Evolutionary conservation across 2,329 filamentous ascomycete species (phyloP).

Genomic region (Xylariaceae sp.): DNA sequence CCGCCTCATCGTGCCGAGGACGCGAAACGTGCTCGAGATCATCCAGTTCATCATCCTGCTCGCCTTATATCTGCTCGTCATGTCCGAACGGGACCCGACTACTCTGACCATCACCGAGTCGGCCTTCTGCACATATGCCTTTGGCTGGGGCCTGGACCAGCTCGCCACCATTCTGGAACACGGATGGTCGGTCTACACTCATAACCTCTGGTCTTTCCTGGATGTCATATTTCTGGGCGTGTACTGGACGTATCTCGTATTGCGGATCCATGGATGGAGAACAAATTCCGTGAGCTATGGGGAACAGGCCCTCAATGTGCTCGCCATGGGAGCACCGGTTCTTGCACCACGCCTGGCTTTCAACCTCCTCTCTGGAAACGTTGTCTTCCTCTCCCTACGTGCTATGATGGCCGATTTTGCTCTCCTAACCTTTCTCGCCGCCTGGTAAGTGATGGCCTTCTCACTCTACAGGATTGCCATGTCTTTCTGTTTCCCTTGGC

Average conservation of each 20-base stretch:
- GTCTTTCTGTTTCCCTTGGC: background rate
- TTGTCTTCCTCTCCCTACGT: slow-evolving; percentile 73
- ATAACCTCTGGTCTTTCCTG: slow-evolving; percentile 84
- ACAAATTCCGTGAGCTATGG: slow-evolving; percentile 42
- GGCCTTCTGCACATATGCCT: slow-evolving; percentile 65
- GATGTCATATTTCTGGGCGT: slow-evolving; percentile 73
- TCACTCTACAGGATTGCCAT: background rate
- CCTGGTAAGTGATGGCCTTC: slow-evolving; percentile 45
- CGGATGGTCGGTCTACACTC: slow-evolving; percentile 73
- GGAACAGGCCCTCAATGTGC: slow-evolving; percentile 68
- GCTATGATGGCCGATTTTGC: slow-evolving; percentile 85
- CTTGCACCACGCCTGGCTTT: slow-evolving; percentile 75
- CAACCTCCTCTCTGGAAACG: slow-evolving; percentile 75
- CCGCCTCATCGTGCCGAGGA: slow-evolving; percentile 74
- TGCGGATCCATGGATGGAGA: slow-evolving; percentile 61
- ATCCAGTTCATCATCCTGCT: slow-evolving; percentile 68
- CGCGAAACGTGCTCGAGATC: slow-evolving; percentile 68
- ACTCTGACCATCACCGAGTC: slow-evolving; percentile 54
- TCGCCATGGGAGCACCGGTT: slow-evolving; percentile 74
- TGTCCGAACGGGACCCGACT: slow-evolving; percentile 60
- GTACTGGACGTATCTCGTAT: slow-evolving; percentile 60
- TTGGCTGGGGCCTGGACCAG: slow-evolving; percentile 75
- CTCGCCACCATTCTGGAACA: slow-evolving; percentile 73
- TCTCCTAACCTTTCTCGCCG: slow-evolving; percentile 66
- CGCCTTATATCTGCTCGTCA: slow-evolving; percentile 63